Evolutionary conservation across 2,329 filamentous ascomycete genomes (phyloP).

Genomic region (Colletotrichum tropicale): DNA sequence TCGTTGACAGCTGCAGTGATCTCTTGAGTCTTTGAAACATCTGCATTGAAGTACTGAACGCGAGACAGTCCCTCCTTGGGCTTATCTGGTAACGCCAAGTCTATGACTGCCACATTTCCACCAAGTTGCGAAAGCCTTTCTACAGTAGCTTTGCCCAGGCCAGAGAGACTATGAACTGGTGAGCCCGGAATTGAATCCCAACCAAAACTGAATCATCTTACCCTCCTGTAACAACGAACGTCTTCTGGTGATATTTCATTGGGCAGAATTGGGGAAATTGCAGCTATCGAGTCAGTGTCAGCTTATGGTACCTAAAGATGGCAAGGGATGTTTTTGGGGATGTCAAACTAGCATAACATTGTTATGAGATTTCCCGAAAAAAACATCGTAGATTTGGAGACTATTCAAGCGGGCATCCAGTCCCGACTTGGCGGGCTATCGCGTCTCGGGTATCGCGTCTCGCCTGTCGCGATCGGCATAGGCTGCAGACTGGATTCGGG

Average conservation of each 20-base stretch:
- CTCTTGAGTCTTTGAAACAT: neutral
- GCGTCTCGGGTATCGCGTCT: neutral
- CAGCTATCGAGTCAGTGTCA: neutral
- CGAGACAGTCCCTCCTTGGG: accelerated
- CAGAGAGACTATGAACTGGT: neutral
- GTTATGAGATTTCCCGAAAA: neutral
- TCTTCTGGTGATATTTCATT: neutral
- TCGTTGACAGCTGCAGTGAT: neutral
- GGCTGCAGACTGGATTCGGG: neutral
- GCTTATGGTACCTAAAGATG: neutral
- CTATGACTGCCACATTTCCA: neutral
- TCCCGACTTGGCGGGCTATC: neutral
- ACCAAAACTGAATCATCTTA: neutral
- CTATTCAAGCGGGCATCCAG: neutral
- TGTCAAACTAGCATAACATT: neutral
- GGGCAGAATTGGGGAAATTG: neutral
- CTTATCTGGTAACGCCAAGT: neutral
- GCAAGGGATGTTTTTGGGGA: accelerated
- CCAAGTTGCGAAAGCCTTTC: neutral
- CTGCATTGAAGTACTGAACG: neutral
- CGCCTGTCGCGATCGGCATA: neutral
- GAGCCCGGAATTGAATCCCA: neutral
- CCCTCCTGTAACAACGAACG: neutral
- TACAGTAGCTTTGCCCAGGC: neutral
- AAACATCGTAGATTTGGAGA: neutral